Conservation (phyloP, 371 early-diverging fungal genomes). For the Haplosporangium sp. region DNA sequence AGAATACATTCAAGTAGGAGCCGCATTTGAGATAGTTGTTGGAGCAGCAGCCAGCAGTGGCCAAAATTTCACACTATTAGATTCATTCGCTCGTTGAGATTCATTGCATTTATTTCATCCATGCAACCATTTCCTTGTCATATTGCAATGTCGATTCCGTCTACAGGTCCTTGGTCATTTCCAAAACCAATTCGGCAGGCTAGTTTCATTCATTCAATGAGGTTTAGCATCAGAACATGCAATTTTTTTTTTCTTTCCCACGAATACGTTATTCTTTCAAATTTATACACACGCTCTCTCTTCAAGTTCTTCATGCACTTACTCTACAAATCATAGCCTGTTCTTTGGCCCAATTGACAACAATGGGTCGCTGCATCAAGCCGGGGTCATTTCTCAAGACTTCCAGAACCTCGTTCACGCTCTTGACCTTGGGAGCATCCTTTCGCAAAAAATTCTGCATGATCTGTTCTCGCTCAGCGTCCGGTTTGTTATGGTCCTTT, state of each 20-base stretch:
- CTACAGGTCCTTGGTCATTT: conserved; percentile 29
- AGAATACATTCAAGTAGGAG: too few species aligned
- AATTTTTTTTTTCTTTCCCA: not conserved
- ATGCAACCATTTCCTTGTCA: too few species aligned
- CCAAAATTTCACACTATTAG: too few species aligned
- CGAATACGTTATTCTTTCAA: not conserved
- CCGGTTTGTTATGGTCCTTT: not conserved
- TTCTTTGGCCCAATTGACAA: conserved; percentile 32
- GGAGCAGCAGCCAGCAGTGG: too few species aligned
- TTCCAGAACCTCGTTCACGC: conserved; percentile 9
- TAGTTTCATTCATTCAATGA: too few species aligned
- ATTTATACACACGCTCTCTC: not conserved
- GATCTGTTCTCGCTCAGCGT: conserved; percentile 13
- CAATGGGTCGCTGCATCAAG: conserved; percentile 25
- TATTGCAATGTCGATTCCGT: too few species aligned
- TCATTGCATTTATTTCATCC: too few species aligned
- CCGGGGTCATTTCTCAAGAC: conserved; percentile 17
- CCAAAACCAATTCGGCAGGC: conserved; percentile 26
- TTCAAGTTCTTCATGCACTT: conserved; percentile 3
- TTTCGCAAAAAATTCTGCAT: conserved; percentile 16
- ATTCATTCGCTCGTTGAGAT: too few species aligned
- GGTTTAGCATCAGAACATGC: not conserved
- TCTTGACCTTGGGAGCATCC: conserved; percentile 12
- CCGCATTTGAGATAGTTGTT: too few species aligned
- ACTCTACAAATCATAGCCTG: conserved; percentile 30